These are phyloP conservation scores for Corrigiola litoralis DNA, from an alignment of 179 eudicot species.

Conservation along the genomic window DNA sequence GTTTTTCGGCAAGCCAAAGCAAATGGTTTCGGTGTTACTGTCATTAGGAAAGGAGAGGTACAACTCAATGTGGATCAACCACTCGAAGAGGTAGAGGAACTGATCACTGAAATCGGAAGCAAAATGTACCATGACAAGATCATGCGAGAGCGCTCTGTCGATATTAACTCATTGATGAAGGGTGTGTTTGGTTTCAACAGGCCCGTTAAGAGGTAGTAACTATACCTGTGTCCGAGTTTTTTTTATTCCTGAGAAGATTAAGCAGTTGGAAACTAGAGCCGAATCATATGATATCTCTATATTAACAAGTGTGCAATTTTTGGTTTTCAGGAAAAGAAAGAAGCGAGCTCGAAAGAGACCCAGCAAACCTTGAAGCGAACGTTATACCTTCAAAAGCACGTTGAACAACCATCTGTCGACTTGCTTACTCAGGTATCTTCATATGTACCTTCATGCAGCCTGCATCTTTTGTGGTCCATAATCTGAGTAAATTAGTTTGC, in stretches of 20 bases:
- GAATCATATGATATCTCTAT: neutral
- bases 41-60: conserved; percentile 76
- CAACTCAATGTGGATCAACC: conserved; percentile 76
- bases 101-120: conserved; percentile 72
- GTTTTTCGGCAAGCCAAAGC: conserved; percentile 71
- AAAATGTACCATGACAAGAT: conserved; percentile 83
- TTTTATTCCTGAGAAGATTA: neutral
- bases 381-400: neutral
- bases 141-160: conserved; percentile 60
- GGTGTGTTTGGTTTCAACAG: conserved; percentile 61
- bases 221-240: neutral
- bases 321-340: conserved; percentile 22
- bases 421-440: conserved; percentile 8
- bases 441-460: neutral
- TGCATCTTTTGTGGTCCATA: neutral
- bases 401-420: neutral
- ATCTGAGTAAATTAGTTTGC: too few relatives aligned
- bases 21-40: conserved; percentile 79
- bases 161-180: conserved; percentile 59
- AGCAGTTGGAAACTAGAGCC: neutral
- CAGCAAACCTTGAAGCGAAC: conserved; percentile 21
- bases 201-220: conserved; percentile 51
- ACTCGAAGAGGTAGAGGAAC: conserved; percentile 86
- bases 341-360: conserved; percentile 26
- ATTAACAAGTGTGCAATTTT: neutral